Percentiles rank a stretch among this genome's conserved stretches.
Conservation (phyloP, 371 early-diverging fungal genomes). For the Polyrhizophydium stewartii region DNA sequence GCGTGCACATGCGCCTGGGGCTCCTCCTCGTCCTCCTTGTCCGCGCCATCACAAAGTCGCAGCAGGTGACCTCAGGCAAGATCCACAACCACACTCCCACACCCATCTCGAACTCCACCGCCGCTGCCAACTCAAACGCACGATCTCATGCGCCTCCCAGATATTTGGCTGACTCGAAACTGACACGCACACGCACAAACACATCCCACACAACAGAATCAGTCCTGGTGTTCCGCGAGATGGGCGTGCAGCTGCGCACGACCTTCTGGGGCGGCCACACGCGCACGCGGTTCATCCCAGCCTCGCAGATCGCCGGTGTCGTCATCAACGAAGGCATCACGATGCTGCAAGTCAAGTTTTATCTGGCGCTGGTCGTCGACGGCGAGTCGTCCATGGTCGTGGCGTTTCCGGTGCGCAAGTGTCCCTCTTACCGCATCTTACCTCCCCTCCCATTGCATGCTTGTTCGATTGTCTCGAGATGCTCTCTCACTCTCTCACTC, state of each 20-base stretch:
- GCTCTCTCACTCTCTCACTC: too few relatives aligned
- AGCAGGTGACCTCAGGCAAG: not conserved
- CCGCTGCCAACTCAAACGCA: too few relatives aligned
- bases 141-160: not conserved
- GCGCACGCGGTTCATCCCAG: constrained; percentile 59
- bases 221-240: not conserved
- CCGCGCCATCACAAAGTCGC: not conserved
- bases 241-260: not conserved
- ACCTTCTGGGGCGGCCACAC: constrained; percentile 18
- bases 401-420: constrained; percentile 58
- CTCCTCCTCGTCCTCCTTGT: not conserved
- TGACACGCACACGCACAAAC: not conserved
- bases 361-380: constrained; percentile 64
- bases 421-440: too few relatives aligned
- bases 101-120: too few relatives aligned
- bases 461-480: too few relatives aligned
- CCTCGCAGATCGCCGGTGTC: constrained; percentile 56
- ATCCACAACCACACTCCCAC: too few relatives aligned
- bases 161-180: not conserved
- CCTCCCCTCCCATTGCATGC: too few relatives aligned
- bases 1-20: not conserved
- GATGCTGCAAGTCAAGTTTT: constrained; percentile 68
- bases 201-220: not conserved
- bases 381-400: constrained; percentile 61
- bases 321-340: constrained; percentile 75